These are phyloP conservation scores for Sclerotinia sclerotiorum DNA, from an alignment of 2,329 filamentous ascomycete genomes.

Conservation along the genomic window DNA sequence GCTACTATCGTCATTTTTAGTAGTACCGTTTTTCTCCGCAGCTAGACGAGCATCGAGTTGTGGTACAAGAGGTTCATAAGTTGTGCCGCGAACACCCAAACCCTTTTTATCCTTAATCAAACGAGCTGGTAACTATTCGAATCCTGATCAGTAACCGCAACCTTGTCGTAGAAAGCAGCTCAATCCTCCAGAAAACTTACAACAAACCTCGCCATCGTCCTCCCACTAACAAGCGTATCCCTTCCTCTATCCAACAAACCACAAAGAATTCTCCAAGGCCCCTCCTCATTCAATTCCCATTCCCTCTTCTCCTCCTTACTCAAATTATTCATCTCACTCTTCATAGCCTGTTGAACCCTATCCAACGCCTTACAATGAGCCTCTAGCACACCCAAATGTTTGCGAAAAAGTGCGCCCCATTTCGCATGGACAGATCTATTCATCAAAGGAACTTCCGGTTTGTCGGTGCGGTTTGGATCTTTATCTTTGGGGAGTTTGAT, in stretches of 20 bases:
- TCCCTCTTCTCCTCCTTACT: slow-evolving; percentile 30
- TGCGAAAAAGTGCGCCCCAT: slow-evolving; percentile 36
- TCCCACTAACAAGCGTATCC: slow-evolving; percentile 29
- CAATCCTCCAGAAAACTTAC: slow-evolving; percentile 26
- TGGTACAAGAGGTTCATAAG: slow-evolving; percentile 28
- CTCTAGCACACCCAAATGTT: slow-evolving; percentile 35
- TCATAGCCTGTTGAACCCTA: slow-evolving; percentile 31
- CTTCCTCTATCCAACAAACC: slow-evolving; percentile 33
- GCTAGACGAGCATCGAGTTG: slow-evolving; percentile 29
- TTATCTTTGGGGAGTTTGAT: slow-evolving; percentile 13
- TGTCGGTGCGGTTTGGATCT: slow-evolving; percentile 23
- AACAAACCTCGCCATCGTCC: slow-evolving; percentile 30
- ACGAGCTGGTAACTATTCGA: slow-evolving; percentile 28
- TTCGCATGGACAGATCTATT: slow-evolving; percentile 42
- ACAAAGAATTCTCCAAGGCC: slow-evolving; percentile 35
- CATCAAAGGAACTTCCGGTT: slow-evolving; percentile 23
- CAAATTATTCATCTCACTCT: slow-evolving; percentile 27
- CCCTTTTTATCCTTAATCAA: slow-evolving; percentile 31
- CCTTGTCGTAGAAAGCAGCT: background rate
- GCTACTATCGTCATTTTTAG: slow-evolving; percentile 2
- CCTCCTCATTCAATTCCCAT: slow-evolving; percentile 33
- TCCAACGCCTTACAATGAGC: slow-evolving; percentile 33
- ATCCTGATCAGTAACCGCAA: background rate
- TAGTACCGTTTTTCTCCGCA: slow-evolving; percentile 10
- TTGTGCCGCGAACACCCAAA: slow-evolving; percentile 30